Evolutionary conservation across 2,329 filamentous ascomycete species (phyloP), one percentile per base, ranked within the genome.

Genomic region (Cryphonectria japonica): DNA sequence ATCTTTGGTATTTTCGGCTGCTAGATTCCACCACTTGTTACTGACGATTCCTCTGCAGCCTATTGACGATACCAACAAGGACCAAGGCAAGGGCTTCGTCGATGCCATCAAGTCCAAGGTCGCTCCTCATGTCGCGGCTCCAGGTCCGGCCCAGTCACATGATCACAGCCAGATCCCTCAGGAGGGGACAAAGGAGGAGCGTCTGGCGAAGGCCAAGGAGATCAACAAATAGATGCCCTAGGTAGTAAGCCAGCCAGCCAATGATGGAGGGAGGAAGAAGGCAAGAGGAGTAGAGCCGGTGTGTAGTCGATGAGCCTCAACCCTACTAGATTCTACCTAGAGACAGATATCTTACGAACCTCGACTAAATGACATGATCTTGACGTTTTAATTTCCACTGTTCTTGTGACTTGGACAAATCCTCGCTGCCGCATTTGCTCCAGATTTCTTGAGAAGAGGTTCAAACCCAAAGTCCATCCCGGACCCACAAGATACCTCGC

Each of bases 161-260:
- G 83, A 85, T 72, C 85, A 89, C 81, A 84, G 85, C 22, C 32
- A 73, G 67, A 80, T 80, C 46, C 78, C 86, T 66, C 78, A 86
- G 78, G 88, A 91, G 81, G 89, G 88, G 22, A 88, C 86, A 71
- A 92, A 91, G 81, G 91, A 92, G 78, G 91, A 93, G 77, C 87
- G 91, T 68, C 83, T 86, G 76, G 89, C 86, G 16, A 90, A 88
- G 79, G 89, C 89, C 72, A 83, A 89, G 78, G 88, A 88, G 76
- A 76, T 93, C 79, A 93, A 93, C 84, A 89, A 73, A 43, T 73
- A 73, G 64, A 37, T 69, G 39, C 59, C 19, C 60, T 29, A 60
- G 54, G 26, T 32, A 32, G 37, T 50, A 61, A 39, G 19, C 46
- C 19, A 9, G 46, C 46, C 37, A 11, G 37, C 9, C 37, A 39